A percentile compares a stretch with the other conserved stretches of the same genome.
Conservation (phyloP, 148 eudicot species). For the Rhododendron simsii region DNA sequence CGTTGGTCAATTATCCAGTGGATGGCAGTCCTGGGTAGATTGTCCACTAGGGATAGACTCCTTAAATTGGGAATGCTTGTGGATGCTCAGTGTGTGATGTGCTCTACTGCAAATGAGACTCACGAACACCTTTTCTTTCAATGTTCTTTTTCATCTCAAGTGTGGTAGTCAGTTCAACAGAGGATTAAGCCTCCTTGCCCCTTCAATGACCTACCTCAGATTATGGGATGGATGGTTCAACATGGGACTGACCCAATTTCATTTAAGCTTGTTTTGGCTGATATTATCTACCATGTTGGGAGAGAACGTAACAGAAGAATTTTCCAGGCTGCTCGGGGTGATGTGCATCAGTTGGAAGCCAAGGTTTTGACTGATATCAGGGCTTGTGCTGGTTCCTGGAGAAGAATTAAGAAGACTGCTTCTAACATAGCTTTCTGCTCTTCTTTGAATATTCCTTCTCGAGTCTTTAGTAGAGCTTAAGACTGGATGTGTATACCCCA, state of each 20-base stretch:
- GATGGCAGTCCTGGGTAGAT: neutral
- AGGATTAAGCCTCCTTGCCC: neutral
- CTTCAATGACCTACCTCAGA: neutral
- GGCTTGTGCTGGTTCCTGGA: neutral
- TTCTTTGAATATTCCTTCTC: neutral
- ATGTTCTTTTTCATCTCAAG: neutral
- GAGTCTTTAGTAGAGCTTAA: neutral
- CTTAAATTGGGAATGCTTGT: neutral
- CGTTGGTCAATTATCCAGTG: neutral
- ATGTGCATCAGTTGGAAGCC: neutral
- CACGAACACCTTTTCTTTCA: neutral
- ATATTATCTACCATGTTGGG: neutral
- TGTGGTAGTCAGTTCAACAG: neutral
- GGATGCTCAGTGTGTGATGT: neutral
- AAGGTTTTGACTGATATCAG: neutral
- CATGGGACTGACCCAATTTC: neutral
- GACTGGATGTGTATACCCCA: neutral
- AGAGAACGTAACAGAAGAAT: neutral
- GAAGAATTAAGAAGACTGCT: neutral
- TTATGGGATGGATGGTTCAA: neutral
- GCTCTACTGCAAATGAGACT: neutral
- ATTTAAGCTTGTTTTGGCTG: neutral
- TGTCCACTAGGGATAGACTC: neutral
- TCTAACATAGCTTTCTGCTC: neutral
- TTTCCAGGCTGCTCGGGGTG: neutral